phyloP scores from a whole-genome alignment of 371 early-diverging fungal genomes.

The Dipsacomyces acuminosporus region DNA sequence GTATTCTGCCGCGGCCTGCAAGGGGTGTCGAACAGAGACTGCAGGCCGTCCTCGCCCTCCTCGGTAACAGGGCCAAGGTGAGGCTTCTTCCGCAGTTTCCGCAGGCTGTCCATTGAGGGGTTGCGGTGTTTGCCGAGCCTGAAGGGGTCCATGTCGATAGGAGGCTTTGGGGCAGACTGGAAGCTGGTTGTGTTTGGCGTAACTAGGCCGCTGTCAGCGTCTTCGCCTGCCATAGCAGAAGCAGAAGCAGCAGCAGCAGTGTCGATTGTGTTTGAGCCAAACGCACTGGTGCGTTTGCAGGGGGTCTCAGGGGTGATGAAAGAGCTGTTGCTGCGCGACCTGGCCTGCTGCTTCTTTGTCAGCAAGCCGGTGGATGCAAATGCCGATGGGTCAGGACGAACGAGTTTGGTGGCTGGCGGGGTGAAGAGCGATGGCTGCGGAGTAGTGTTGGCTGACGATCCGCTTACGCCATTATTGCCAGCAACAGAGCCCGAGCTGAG shows the following conservation, averaged over 20 bases:
- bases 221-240: too few relatives aligned
- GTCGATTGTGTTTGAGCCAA: constrained; percentile 2
- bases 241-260: too few relatives aligned
- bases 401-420: constrained; percentile 49
- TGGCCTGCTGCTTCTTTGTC: constrained; percentile 42
- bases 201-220: constrained; percentile 4
- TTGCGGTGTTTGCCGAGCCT: constrained; percentile 48
- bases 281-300: constrained; percentile 27
- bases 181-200: constrained; percentile 6
- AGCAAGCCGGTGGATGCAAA: constrained; percentile 47
- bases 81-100: constrained; percentile 38
- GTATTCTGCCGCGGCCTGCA: constrained; percentile 43
- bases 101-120: constrained; percentile 40
- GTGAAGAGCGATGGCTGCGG: constrained; percentile 35
- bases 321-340: constrained; percentile 18
- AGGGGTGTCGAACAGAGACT: constrained; percentile 22
- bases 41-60: constrained; percentile 5
- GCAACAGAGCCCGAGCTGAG: constrained; percentile 21
- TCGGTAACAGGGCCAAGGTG: constrained; percentile 29
- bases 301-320: constrained; percentile 46
- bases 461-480: constrained; percentile 5
- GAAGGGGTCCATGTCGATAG: constrained; percentile 20
- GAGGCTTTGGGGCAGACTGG: constrained; percentile 7
- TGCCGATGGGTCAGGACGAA: constrained; percentile 46
- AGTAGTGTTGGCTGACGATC: constrained; percentile 3